Evolutionary conservation across 176 grass and related monocot genomes (phyloP), one percentile per base, ranked within the genome.

Genomic region (Cymbopogon citratus): DNA sequence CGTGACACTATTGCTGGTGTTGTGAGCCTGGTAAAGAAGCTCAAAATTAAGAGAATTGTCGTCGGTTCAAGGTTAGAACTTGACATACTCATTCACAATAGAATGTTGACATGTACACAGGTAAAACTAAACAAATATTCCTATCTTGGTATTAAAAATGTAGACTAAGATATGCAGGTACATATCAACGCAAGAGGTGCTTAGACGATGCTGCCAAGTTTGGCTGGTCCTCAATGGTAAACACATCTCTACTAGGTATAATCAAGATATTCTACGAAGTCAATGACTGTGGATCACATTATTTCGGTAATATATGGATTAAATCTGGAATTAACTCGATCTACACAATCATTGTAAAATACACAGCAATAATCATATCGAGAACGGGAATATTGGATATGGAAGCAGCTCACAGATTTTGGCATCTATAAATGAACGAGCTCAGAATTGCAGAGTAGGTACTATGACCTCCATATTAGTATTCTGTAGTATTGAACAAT

Each of bases 151-250:
- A 40, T 48, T n/a, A 14, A 68, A 57, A 40, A 73, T 66, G n/a
- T 69, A 41, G 80, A 71, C 12, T 9, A 74, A 66, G 5, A 29
- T 81, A 24, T 80, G 54, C 89, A 91, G 89, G 85, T 61, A n/a
- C 61, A 85, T 88, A 72, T 71, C 85, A 78, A 85, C 67, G 66
- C 18, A 91, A 52, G 82, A 7, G 28, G 66, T 43, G 1, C 72
- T 88, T 71, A 67, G 77, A 4, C 66, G 76, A 27, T 60, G 73
- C 39, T 91, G 82, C 59, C 85, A 91, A 33, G 12, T 91, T 61
- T 88, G 77, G 81, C 70, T 78, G 27, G 89, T 91, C 59, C 31
- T 84, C 45, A 68, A 69, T 76, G 89, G 89, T 2, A 91, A 85
- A 67, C 68, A 87, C 27, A 14, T 87, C 5, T 88, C 66, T 67